Evolutionary conservation across 225 moss, liverwort and hornwort species (phyloP), one percentile per base, ranked within the genome.

Genomic region (Antitrichia curtipendula): DNA sequence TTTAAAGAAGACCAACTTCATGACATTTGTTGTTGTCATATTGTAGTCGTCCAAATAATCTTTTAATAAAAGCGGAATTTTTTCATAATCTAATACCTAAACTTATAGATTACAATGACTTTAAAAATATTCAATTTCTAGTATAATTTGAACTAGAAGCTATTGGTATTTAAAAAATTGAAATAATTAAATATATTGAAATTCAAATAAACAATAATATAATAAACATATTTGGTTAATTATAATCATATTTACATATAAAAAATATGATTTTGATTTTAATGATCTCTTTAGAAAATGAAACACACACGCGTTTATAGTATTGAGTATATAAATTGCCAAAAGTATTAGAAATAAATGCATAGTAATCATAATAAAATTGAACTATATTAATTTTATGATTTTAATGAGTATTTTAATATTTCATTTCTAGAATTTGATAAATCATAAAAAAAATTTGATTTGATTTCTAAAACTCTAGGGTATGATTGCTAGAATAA

Each of bases 11-110:
- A 98, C 98, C 13, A 98, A 91, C 63, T 13, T 95, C 96, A 98
- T 96, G 16, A 94, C 79, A 86, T 95, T 96, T 86, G 96, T 96
- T 41, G 96, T 98, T n/a, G 91, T 93, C 95, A 96, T 92, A 16
- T 98, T 98, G 60, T 98, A 98, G 16, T 96, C 98, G 84, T 98
- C 98, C 36, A 98, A 81, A 74, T 96, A 98, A 68, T 98, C 96
- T 81, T 94, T 95, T 7, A 96, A 91, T 29, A 96, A 71, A 74
- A 90, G 93, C 29, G 95, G 92, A 53, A 98, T 93, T 82, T 95
- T 98, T 4, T 9, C 9, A 49, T 91, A 96, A 83, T 98, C 96
- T 45, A 89, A 24, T 5, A 96, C 92, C 97, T 98, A 40, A 29
- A 40, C 36, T 80, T 25, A 8, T 23, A 34, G 0, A 17, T 47